Conservation (phyloP, 371 early-diverging fungal species). For the Mortierella sp. region DNA sequence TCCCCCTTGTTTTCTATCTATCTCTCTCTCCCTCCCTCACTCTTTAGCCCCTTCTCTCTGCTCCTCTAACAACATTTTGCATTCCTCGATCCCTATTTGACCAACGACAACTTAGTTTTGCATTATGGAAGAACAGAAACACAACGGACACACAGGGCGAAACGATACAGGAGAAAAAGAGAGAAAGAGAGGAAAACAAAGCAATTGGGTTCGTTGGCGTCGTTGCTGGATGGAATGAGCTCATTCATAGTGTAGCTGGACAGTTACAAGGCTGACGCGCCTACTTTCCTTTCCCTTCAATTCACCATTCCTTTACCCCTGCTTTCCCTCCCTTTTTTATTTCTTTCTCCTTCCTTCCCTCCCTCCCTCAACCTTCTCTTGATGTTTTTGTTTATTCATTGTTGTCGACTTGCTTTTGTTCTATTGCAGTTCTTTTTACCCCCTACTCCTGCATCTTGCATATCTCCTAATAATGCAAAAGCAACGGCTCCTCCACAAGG, state of each 20-base stretch:
- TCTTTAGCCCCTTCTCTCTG: too few relatives aligned
- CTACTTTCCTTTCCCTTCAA: conserved; percentile 13
- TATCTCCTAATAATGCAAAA: too few relatives aligned
- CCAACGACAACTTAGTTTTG: neutral
- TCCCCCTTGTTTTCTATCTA: too few relatives aligned
- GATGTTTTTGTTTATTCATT: too few relatives aligned
- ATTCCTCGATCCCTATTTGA: too few relatives aligned
- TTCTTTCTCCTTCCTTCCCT: neutral
- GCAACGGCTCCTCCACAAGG: neutral
- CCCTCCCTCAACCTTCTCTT: neutral
- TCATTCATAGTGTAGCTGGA: too few relatives aligned
- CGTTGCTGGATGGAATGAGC: too few relatives aligned
- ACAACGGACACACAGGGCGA: neutral
- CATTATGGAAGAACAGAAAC: neutral
- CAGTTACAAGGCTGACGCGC: neutral
- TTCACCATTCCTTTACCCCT: neutral
- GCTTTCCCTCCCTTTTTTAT: neutral
- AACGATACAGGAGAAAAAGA: neutral
- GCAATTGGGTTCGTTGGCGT: neutral
- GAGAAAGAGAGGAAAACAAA: neutral
- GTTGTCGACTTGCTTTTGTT: neutral
- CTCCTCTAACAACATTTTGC: too few relatives aligned
- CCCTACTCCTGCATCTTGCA: conserved; percentile 1
- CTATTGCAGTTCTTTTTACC: neutral
- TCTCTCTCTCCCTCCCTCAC: too few relatives aligned